These are phyloP conservation scores for Lactarius deliciosus DNA, from an alignment of 768 basidiomycete species.

Conservation along the genomic window DNA sequence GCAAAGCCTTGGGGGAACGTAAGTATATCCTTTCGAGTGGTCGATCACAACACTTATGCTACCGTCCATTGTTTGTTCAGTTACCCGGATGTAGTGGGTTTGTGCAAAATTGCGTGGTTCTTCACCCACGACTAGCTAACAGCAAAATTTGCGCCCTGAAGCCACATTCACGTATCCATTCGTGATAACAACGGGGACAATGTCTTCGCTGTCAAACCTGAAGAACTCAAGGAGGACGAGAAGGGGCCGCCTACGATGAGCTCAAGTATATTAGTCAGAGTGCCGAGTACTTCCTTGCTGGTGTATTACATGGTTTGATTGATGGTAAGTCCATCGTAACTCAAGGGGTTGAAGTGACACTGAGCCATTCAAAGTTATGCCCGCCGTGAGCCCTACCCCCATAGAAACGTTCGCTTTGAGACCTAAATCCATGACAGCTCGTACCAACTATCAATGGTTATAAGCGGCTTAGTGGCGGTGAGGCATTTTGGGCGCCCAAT, in stretches of 20 bases:
- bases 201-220: slow-evolving; percentile 70
- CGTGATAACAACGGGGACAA: slow-evolving; percentile 68
- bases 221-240: slow-evolving; percentile 63
- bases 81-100: slow-evolving; percentile 96
- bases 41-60: neutral
- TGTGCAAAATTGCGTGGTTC: slow-evolving; percentile 29
- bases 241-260: slow-evolving; percentile 73
- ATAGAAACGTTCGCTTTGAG: neutral
- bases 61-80: slow-evolving; percentile 40
- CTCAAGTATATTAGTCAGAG: slow-evolving; percentile 79
- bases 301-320: slow-evolving; percentile 82
- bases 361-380: slow-evolving; percentile 26
- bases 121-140: slow-evolving; percentile 7
- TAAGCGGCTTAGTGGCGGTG: slow-evolving; percentile 92
- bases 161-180: slow-evolving; percentile 91
- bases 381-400: slow-evolving; percentile 18
- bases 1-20: slow-evolving; percentile 96
- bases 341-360: neutral
- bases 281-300: slow-evolving; percentile 94
- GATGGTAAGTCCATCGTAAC: slow-evolving; percentile 59
- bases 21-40: slow-evolving; percentile 8
- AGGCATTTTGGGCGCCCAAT: slow-evolving; percentile 93
- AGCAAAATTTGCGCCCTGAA: slow-evolving; percentile 33
- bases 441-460: slow-evolving; percentile 96
- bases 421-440: slow-evolving; percentile 43